Base-by-base conservation (phyloP, 2,329 filamentous ascomycete species). In the Cladosporium sp. region DNA sequence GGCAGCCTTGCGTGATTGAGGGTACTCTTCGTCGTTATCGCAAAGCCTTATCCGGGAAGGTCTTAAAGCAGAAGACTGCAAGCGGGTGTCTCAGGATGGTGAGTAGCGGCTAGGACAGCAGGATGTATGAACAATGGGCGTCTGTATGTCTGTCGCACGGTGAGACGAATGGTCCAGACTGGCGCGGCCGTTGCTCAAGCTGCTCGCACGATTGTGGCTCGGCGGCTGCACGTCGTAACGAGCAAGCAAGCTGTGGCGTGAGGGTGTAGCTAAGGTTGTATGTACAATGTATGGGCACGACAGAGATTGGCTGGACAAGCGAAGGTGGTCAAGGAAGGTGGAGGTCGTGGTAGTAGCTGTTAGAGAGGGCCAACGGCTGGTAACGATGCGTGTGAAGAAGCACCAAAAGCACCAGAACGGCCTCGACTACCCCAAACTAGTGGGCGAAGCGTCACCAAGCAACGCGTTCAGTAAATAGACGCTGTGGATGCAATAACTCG, bases 391-490 rank as follows among this genome's bases (percentile, higher is more conserved):
- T 56, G 60, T 56, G 54, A 51, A 63, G 48, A 25, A 51, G 49
- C 46, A 49, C 23, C 48, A 51, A n/a, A 18, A 43, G 2, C 36
- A 18, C 28, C 28, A n/a, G n/a, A 54, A 4, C 16, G 30, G 51
- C 51, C 26, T 28, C 26, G 13, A 30, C 51, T 54, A 54, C 30
- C 28, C 30, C 32, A 54, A 63, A 46, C 59, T 25, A 46, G 26
- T 30, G 59, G 48, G 43, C 60, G 18, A 30, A 56, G 49, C 49
- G 60, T 56, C 49, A 46, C 49, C 60, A 46, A 46, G 60, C 60
- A 63, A 63, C 60, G 56, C 56, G 60, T 63, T 54, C 51, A 32
- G 51, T 54, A 62, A 62, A 62, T 32, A 62, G 58, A 59, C n/a
- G n/a, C n/a, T n/a, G n/a, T n/a, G n/a, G n/a, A n/a, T n/a, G n/a